Evolutionary conservation across 2,329 filamentous ascomycete species (phyloP).

Genomic region (Ophiostoma sp.): DNA sequence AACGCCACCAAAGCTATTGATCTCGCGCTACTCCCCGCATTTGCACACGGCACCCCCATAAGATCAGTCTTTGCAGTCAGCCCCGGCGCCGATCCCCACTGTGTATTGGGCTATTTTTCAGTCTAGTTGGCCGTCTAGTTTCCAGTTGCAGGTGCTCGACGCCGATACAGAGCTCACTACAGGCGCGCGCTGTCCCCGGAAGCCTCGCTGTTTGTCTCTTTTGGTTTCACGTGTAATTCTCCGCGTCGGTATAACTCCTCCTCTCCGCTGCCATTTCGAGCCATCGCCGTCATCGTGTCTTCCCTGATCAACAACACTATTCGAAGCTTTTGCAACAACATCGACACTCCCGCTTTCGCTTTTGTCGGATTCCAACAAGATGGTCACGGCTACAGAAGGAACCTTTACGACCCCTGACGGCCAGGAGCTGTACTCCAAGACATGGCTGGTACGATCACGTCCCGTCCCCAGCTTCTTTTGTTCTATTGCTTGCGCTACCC

Average conservation of each 20-base stretch:
- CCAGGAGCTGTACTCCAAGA: conserved; percentile 50
- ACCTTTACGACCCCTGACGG: conserved; percentile 42
- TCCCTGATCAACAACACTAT: too few species aligned
- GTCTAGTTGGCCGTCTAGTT: not conserved
- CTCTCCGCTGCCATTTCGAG: too few species aligned
- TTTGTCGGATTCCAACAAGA: conserved; percentile 23
- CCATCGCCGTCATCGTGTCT: too few species aligned
- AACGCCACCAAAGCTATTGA: too few species aligned
- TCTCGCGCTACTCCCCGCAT: not conserved
- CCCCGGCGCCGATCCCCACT: conserved; percentile 3
- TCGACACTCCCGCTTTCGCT: too few species aligned
- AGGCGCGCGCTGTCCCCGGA: not conserved
- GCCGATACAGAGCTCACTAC: too few species aligned
- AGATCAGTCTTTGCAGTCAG: not conserved
- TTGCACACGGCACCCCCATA: not conserved
- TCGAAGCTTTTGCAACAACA: too few species aligned
- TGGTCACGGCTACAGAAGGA: conserved; percentile 45
- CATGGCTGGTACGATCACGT: conserved; percentile 48
- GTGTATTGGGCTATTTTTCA: not conserved
- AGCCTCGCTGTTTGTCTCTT: not conserved
- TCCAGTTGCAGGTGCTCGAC: too few species aligned
- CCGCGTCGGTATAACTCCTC: not conserved
- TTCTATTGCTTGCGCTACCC: not conserved
- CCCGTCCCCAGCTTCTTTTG: not conserved
- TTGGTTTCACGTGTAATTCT: conserved; percentile 8